These are phyloP conservation scores for Citrus inodora DNA, from an alignment of 345 rosid genomes.

Conservation along the genomic window DNA sequence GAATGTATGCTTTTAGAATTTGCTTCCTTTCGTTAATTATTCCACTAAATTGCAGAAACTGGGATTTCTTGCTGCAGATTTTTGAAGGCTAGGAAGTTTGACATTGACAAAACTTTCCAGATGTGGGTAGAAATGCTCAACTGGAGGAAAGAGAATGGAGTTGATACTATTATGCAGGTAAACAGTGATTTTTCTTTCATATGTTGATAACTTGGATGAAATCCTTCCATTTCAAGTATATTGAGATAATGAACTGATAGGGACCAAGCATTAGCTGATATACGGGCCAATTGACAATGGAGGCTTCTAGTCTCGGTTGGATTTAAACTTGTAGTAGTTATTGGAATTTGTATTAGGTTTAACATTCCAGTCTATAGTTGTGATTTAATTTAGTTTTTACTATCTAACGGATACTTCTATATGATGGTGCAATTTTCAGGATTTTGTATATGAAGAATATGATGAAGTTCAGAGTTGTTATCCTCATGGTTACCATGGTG, in stretches of 20 bases:
- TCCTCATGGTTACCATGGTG: conserved; percentile 98
- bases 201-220: conserved; percentile 2
- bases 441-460: conserved; percentile 78
- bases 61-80: conserved; percentile 45
- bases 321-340: conserved; percentile 2
- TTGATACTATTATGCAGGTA: conserved; percentile 82
- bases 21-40: not conserved
- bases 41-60: not conserved
- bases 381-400: not conserved
- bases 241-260: conserved; percentile 5
- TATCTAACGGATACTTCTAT: conserved; percentile 4
- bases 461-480: conserved; percentile 75
- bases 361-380: not conserved
- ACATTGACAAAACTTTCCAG: conserved; percentile 64
- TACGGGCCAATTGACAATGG: not conserved
- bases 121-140: conserved; percentile 97
- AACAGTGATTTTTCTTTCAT: not conserved
- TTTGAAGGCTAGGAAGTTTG: conserved; percentile 85
- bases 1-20: not conserved
- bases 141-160: conserved; percentile 80
- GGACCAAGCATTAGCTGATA: conserved; percentile 5
- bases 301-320: not conserved
- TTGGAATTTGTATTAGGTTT: conserved; percentile 1
- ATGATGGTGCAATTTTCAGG: conserved; percentile 41
- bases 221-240: not conserved